Conservation (phyloP, 108 stramenopile genomes). For the Epipyxis sp. region DNA sequence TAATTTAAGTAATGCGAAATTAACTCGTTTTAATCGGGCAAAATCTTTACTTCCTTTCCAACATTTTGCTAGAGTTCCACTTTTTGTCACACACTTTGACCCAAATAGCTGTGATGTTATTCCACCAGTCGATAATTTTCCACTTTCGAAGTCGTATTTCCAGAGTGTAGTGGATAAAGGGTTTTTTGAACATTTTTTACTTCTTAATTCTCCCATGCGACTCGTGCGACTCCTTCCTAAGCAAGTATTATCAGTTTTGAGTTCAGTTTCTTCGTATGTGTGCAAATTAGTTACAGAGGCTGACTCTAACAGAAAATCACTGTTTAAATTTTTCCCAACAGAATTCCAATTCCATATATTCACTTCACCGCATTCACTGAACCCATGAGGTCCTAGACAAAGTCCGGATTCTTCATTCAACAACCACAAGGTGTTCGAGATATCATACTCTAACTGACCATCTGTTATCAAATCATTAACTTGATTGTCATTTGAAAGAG, state of each 20-base stretch:
- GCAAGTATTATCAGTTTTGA: not conserved
- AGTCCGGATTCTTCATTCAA: not conserved
- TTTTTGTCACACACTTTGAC: not conserved
- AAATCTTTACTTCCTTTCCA: not conserved
- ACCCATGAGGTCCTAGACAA: constrained; percentile 3
- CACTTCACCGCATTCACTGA: not conserved
- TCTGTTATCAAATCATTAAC: too few relatives aligned
- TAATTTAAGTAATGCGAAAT: not conserved
- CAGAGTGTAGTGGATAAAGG: not conserved
- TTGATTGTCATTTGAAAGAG: too few relatives aligned
- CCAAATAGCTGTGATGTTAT: not conserved
- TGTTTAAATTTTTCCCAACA: not conserved
- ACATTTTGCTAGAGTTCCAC: not conserved
- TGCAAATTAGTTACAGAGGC: too few relatives aligned
- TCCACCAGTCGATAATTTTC: not conserved
- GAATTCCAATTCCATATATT: not conserved
- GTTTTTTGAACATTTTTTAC: not conserved
- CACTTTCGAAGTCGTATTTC: not conserved
- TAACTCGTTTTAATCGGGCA: not conserved
- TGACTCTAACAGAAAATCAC: too few relatives aligned
- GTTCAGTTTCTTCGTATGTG: not conserved
- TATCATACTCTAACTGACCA: too few relatives aligned
- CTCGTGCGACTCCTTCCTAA: not conserved
- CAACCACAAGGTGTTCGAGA: too few relatives aligned
- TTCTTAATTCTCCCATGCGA: not conserved